phyloP scores from a whole-genome alignment of 495 filamentous ascomycete species.

The Glonium stellatum region DNA sequence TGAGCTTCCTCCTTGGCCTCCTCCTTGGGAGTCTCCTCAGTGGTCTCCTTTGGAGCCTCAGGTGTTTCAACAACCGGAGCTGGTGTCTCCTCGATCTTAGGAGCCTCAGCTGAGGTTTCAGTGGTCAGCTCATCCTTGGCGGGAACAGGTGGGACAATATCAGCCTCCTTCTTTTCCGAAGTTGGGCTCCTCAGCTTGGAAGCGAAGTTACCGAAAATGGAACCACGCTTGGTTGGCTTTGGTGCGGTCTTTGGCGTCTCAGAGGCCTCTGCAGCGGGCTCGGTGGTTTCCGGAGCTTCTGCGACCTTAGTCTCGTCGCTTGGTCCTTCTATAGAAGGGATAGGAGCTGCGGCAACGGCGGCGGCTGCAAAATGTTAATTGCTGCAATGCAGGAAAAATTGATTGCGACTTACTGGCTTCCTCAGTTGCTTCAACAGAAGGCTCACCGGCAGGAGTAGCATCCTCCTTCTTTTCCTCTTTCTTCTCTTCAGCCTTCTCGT shows the following conservation, averaged over 20 bases:
- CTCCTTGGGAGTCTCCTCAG: slow-evolving; percentile 31
- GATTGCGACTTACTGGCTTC: background rate
- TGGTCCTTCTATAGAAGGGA: slow-evolving; percentile 31
- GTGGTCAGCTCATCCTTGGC: slow-evolving; percentile 29
- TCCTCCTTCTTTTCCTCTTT: slow-evolving; percentile 42
- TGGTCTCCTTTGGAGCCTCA: slow-evolving; percentile 28
- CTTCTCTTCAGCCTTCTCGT: slow-evolving; percentile 42
- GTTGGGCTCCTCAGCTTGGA: slow-evolving; percentile 35
- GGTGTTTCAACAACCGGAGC: slow-evolving; percentile 20
- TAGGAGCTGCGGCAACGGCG: slow-evolving; percentile 18
- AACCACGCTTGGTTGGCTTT: slow-evolving; percentile 37
- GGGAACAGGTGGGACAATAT: slow-evolving; percentile 32
- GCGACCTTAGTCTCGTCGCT: slow-evolving; percentile 31
- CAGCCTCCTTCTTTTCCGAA: slow-evolving; percentile 37
- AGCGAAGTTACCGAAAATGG: slow-evolving; percentile 38
- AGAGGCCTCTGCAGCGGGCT: slow-evolving; percentile 18
- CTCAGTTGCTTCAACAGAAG: slow-evolving; percentile 6
- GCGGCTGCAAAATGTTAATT: slow-evolving; percentile 3
- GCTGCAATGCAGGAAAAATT: background rate
- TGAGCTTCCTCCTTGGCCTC: slow-evolving; percentile 25
- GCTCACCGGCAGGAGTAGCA: slow-evolving; percentile 12
- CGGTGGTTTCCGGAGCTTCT: slow-evolving; percentile 36
- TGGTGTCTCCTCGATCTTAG: slow-evolving; percentile 23
- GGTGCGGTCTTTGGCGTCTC: slow-evolving; percentile 21
- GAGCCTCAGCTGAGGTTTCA: slow-evolving; percentile 24